Evolutionary conservation across 2,329 filamentous ascomycete genomes (phyloP).

Genomic region (Pestalotiopsis sp.): DNA sequence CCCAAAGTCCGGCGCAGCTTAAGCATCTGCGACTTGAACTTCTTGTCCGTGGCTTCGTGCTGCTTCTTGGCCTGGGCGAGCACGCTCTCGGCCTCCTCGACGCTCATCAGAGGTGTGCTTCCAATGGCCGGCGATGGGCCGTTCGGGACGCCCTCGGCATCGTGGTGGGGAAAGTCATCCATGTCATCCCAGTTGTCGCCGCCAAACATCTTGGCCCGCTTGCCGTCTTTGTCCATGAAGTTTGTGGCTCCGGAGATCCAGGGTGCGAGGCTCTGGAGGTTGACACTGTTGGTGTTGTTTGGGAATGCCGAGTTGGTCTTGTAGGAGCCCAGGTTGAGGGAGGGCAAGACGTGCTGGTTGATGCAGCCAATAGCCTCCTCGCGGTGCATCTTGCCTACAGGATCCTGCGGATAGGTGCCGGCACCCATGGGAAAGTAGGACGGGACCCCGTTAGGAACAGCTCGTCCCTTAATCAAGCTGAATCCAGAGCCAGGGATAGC

Average conservation of each 20-base stretch:
- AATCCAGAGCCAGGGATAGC: slow-evolving; percentile 57
- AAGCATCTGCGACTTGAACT: slow-evolving; percentile 31
- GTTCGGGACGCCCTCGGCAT: slow-evolving; percentile 20
- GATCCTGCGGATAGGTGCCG: slow-evolving; percentile 54
- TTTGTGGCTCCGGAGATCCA: slow-evolving; percentile 49
- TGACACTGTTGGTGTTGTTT: slow-evolving; percentile 46
- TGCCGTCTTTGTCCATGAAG: slow-evolving; percentile 37
- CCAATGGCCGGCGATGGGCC: slow-evolving; percentile 38
- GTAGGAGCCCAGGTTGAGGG: slow-evolving; percentile 55
- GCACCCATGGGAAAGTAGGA: slow-evolving; percentile 59
- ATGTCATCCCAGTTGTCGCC: slow-evolving; percentile 33
- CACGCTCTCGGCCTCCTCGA: slow-evolving; percentile 65
- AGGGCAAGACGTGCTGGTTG: slow-evolving; percentile 68
- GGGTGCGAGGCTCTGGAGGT: slow-evolving; percentile 56
- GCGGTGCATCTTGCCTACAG: slow-evolving; percentile 66
- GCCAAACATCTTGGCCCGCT: slow-evolving; percentile 23
- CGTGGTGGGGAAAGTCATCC: slow-evolving; percentile 16
- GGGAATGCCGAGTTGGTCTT: slow-evolving; percentile 36
- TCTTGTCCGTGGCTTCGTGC: slow-evolving; percentile 36
- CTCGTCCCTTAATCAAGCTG: slow-evolving; percentile 64
- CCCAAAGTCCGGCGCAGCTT: slow-evolving; percentile 29
- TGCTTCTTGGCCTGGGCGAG: slow-evolving; percentile 38
- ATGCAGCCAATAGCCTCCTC: slow-evolving; percentile 70
- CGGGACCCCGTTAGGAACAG: slow-evolving; percentile 65
- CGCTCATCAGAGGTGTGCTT: slow-evolving; percentile 59